Conservation (phyloP, 2,329 filamentous ascomycete genomes). For the Trichocomaceae sp. region DNA sequence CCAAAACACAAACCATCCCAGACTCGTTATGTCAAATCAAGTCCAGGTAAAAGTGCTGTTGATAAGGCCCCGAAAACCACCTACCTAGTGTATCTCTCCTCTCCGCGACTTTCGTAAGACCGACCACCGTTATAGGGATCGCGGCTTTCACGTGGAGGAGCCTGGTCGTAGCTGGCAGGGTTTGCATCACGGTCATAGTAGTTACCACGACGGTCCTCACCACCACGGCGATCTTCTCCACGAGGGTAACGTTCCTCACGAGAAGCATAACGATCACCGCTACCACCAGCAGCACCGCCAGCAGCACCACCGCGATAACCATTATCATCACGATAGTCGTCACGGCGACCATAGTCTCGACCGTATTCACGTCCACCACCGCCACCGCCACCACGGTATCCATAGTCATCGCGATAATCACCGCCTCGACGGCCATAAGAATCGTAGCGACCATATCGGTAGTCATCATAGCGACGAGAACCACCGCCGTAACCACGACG, state of each 20-base stretch:
- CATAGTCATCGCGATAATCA: conserved; percentile 52
- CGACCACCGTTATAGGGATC: conserved; percentile 31
- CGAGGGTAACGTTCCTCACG: conserved; percentile 14
- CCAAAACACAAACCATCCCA: conserved; percentile 14
- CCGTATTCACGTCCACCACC: conserved; percentile 46
- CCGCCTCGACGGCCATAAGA: conserved; percentile 57
- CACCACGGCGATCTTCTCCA: conserved; percentile 39
- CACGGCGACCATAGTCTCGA: conserved; percentile 44
- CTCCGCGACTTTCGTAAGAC: conserved; percentile 32
- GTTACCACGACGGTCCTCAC: conserved; percentile 40
- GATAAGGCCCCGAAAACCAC: conserved; percentile 21
- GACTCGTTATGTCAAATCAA: conserved; percentile 13
- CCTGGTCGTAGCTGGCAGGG: conserved; percentile 40
- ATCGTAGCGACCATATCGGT: conserved; percentile 42
- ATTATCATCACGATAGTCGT: conserved; percentile 40
- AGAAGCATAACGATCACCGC: conserved; percentile 29
- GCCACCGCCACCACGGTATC: conserved; percentile 47
- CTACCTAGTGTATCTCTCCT: conserved; percentile 40
- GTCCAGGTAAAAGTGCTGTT: conserved; percentile 9
- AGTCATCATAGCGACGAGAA: conserved; percentile 41
- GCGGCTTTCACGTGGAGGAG: conserved; percentile 24
- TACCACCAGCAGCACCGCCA: conserved; percentile 45
- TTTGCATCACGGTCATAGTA: conserved; percentile 52
- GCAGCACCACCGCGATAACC: conserved; percentile 41
- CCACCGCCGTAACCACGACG: conserved; percentile 48